Evolutionary conservation across 345 rosid genomes (phyloP).

Genomic region (Gossypium bickii): DNA sequence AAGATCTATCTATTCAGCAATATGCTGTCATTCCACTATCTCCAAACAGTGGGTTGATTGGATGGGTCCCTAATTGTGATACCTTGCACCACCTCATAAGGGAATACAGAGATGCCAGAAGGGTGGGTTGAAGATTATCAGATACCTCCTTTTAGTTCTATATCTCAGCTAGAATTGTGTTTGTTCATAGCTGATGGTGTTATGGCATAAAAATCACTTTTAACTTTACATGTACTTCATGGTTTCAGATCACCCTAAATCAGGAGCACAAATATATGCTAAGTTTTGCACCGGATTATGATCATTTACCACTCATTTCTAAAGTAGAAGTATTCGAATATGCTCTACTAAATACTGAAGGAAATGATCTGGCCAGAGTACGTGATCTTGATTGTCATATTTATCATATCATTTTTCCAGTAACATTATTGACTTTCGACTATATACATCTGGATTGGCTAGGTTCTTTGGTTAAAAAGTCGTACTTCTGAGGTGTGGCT

Average conservation of each 20-base stretch:
- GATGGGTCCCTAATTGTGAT: conserved; percentile 97
- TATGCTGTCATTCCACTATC: conserved; percentile 90
- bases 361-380: conserved; percentile 95
- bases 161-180: background rate
- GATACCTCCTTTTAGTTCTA: conserved; percentile 12
- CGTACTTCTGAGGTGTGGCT: conserved; percentile 97
- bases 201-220: background rate
- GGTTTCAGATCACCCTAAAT: conserved; percentile 74
- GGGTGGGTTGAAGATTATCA: conserved; percentile 50
- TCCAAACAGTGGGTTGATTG: conserved; percentile 93
- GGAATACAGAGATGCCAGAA: conserved; percentile 92
- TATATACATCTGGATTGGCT: conserved; percentile 19
- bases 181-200: background rate
- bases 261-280: conserved; percentile 93
- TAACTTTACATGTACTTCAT: conserved; percentile 16
- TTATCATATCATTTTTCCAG: conserved; percentile 9
- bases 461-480: conserved; percentile 99
- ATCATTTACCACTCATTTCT: conserved; percentile 82
- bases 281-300: conserved; percentile 91
- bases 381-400: conserved; percentile 13
- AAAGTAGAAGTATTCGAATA: conserved; percentile 92
- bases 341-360: conserved; percentile 87
- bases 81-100: conserved; percentile 89
- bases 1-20: conserved; percentile 83
- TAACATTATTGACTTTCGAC: conserved; percentile 10